These are phyloP conservation scores for Fusarium xylarioides DNA, from an alignment of 2,329 filamentous ascomycete species.

Conservation along the genomic window DNA sequence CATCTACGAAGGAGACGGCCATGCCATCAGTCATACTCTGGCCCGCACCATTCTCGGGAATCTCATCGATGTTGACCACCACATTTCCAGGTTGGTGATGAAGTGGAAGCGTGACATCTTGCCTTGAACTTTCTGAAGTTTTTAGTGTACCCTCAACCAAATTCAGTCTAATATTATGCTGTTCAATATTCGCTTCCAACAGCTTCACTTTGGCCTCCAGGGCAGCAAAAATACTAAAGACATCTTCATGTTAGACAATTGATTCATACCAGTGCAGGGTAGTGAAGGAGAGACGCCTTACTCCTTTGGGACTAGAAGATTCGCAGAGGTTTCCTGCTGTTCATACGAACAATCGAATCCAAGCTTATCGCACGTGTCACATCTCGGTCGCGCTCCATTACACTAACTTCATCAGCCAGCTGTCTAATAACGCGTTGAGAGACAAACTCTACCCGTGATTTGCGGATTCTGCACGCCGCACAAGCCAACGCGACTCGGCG, in stretches of 20 bases:
- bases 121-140: not conserved
- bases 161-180: not conserved
- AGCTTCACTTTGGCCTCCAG: constrained; percentile 1
- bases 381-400: not conserved
- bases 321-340: not conserved
- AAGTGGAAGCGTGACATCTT: not conserved
- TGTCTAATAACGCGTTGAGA: not conserved
- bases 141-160: not conserved
- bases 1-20: constrained; percentile 1
- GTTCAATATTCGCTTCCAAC: not conserved
- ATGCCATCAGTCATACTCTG: constrained; percentile 3
- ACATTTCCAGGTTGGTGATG: not conserved
- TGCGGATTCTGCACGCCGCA: constrained; percentile 5
- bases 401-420: not conserved
- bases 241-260: not conserved
- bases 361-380: constrained; percentile 6
- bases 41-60: fast-evolving
- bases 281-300: not conserved
- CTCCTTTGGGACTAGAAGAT: constrained; percentile 9
- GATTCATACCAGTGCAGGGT: not conserved
- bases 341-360: constrained; percentile 5
- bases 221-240: not conserved
- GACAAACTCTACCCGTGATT: not conserved
- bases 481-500: constrained; percentile 1
- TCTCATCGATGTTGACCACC: not conserved